These are phyloP conservation scores for Polytolypa hystricis DNA, from an alignment of 2,329 filamentous ascomycete genomes.

Conservation along the genomic window DNA sequence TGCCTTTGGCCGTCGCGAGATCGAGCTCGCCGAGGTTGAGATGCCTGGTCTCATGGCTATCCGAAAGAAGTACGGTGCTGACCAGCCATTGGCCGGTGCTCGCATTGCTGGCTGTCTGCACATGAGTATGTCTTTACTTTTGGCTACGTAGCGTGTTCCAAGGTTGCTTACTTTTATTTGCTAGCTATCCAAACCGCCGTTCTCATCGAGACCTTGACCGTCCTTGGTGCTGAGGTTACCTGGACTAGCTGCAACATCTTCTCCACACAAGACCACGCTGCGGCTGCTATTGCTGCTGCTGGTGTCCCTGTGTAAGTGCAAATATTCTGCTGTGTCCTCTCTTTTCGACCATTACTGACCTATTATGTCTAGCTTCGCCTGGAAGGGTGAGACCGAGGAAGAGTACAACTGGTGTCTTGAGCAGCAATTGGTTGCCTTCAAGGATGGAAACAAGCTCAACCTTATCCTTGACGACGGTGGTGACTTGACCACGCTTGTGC, in stretches of 20 bases:
- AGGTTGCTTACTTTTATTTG: slow-evolving; percentile 9
- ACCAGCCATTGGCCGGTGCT: slow-evolving; percentile 89
- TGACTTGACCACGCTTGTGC: slow-evolving; percentile 90
- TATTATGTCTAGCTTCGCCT: slow-evolving; percentile 44
- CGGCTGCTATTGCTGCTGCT: slow-evolving; percentile 86
- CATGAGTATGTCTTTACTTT: slow-evolving; percentile 57
- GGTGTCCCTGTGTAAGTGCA: slow-evolving; percentile 67
- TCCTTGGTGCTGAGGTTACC: slow-evolving; percentile 94
- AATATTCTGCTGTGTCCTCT: neutral
- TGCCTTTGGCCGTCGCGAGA: slow-evolving; percentile 98
- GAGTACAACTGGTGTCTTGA: slow-evolving; percentile 99
- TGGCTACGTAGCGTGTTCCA: slow-evolving; percentile 8
- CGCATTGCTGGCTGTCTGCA: slow-evolving; percentile 96
- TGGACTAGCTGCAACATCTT: slow-evolving; percentile 99
- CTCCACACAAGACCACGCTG: slow-evolving; percentile 97
- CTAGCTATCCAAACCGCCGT: slow-evolving; percentile 94
- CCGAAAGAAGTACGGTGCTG: slow-evolving; percentile 75
- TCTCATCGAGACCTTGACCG: slow-evolving; percentile 92
- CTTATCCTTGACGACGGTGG: slow-evolving; percentile 98
- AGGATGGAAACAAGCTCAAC: slow-evolving; percentile 93
- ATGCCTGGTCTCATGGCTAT: slow-evolving; percentile 98
- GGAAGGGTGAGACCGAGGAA: slow-evolving; percentile 94
- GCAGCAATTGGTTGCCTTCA: slow-evolving; percentile 95
- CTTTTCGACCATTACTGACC: slow-evolving; percentile 9
- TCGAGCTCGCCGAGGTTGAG: slow-evolving; percentile 90